Evolutionary conservation across 371 early-diverging fungal species (phyloP).

Genomic region (Mucor lusitanicus): DNA sequence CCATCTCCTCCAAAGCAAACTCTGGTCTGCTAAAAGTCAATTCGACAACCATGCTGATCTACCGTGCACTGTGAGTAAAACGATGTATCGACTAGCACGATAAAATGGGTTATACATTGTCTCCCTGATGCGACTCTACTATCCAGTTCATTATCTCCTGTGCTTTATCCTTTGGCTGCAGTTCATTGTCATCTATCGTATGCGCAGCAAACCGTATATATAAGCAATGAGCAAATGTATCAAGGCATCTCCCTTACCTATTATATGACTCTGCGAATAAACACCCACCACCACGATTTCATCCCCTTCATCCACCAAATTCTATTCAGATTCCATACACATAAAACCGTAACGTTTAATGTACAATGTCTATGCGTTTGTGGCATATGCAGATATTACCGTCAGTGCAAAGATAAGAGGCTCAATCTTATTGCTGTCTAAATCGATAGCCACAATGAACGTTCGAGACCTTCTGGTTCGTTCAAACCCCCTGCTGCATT

Average conservation of each 20-base stretch:
- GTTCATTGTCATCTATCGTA: background rate
- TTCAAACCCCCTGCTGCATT: slow-evolving; percentile 19
- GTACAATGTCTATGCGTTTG: background rate
- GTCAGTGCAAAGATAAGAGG: slow-evolving; percentile 18
- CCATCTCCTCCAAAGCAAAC: slow-evolving; percentile 14
- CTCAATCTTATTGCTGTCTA: slow-evolving; percentile 14
- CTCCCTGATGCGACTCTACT: slow-evolving; percentile 10
- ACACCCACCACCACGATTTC: slow-evolving; percentile 15
- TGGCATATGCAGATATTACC: slow-evolving; percentile 3
- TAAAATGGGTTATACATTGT: slow-evolving; percentile 2
- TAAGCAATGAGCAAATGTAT: background rate
- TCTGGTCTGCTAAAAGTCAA: slow-evolving; percentile 16
- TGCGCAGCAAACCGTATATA: background rate
- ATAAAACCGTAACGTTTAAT: background rate
- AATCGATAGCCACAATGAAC: slow-evolving; percentile 31
- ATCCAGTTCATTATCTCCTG: slow-evolving; percentile 17
- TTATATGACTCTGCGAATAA: background rate
- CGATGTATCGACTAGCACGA: background rate
- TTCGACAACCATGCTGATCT: slow-evolving; percentile 21
- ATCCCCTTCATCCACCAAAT: slow-evolving; percentile 20
- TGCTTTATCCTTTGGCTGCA: slow-evolving; percentile 11
- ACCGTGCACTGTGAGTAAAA: background rate
- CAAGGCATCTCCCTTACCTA: background rate
- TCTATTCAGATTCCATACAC: background rate
- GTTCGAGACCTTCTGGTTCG: slow-evolving; percentile 20